Evolutionary conservation across 2,329 filamentous ascomycete genomes (phyloP).

Genomic region (Macroventuria anomochaeta): DNA sequence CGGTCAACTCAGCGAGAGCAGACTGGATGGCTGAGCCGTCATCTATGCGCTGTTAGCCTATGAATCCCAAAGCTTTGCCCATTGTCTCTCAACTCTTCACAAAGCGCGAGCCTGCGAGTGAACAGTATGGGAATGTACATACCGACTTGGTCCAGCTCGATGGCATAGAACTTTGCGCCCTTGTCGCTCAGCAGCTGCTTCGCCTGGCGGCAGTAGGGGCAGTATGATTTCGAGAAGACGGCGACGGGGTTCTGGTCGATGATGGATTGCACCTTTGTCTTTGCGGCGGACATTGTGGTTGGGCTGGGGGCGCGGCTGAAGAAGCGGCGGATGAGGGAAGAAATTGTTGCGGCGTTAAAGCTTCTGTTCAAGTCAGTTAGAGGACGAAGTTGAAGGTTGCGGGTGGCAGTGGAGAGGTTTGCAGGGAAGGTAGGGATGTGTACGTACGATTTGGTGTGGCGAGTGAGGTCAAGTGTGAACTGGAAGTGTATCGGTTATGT

Average conservation of each 20-base stretch:
- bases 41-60: slow-evolving; percentile 57
- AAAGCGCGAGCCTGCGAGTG: too few relatives aligned
- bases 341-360: slow-evolving; percentile 58
- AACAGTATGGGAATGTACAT: too few relatives aligned
- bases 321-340: slow-evolving; percentile 71
- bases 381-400: too few relatives aligned
- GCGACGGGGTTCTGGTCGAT: slow-evolving; percentile 90
- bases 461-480: background rate
- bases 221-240: slow-evolving; percentile 97
- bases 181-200: slow-evolving; percentile 75
- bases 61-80: too few relatives aligned
- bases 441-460: slow-evolving; percentile 3
- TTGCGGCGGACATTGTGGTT: slow-evolving; percentile 80
- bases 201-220: slow-evolving; percentile 84
- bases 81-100: too few relatives aligned
- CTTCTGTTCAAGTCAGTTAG: too few relatives aligned
- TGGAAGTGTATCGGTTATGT: slow-evolving; percentile 3
- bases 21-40: slow-evolving; percentile 85
- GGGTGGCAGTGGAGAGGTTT: too few relatives aligned
- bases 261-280: slow-evolving; percentile 81
- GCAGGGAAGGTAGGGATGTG: too few relatives aligned
- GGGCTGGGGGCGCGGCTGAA: slow-evolving; percentile 68
- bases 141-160: slow-evolving; percentile 89
- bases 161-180: slow-evolving; percentile 73
- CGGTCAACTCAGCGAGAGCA: slow-evolving; percentile 78